Base-by-base conservation (phyloP, 2,329 filamentous ascomycete species). In the Xylariaceae sp. region DNA sequence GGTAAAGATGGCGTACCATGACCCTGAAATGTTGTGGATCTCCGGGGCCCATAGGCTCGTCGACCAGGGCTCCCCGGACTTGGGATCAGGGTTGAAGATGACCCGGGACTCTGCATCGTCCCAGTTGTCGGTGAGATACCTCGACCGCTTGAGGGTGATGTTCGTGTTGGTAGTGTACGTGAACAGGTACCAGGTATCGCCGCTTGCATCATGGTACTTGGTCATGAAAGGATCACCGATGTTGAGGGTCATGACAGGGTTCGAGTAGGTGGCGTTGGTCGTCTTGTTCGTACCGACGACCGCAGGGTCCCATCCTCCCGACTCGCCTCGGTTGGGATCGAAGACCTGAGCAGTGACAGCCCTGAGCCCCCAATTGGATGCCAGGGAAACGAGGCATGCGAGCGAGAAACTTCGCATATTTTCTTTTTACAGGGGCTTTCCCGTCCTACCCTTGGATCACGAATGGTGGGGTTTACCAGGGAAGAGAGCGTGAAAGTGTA, bases 221-320 rank as follows among this genome's bases (percentile, higher is more conserved):
- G 61, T 59, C 50, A 66, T 64, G 50, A 61, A 66, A 6, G 64
- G 64, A 38, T 67, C 64, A 8, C 62, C 64, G 5, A 62, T 53
- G 27, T 64, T 63, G 11, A 54, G 34, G 5, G 61, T 61, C 52
- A 63, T 60, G 37, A 66, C 61, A 0, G 64, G 64, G 38, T 67
- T 67, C 9, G 56, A 63, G 40, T 57, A 67, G 2, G 63, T 66
- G 9, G 54, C 51, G 34, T 62, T 62, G 23, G 55, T 59, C 17
- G 56, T 60, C 36, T 59, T 61, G 40, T 62, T 57, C 3, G 59
- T 62, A 2, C 60, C 59, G 12, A 63, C 54, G 7, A 33, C 42
- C 14, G 53, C 50, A 13, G 57, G 53, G 30, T 61, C 56, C 58
- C 58, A 63, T 39, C 44, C 52, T 30, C 44, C 16, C 7, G 56